These are phyloP conservation scores for Phyllosticta paracitricarpa DNA, from an alignment of 2,329 filamentous ascomycete species.

Conservation along the genomic window DNA sequence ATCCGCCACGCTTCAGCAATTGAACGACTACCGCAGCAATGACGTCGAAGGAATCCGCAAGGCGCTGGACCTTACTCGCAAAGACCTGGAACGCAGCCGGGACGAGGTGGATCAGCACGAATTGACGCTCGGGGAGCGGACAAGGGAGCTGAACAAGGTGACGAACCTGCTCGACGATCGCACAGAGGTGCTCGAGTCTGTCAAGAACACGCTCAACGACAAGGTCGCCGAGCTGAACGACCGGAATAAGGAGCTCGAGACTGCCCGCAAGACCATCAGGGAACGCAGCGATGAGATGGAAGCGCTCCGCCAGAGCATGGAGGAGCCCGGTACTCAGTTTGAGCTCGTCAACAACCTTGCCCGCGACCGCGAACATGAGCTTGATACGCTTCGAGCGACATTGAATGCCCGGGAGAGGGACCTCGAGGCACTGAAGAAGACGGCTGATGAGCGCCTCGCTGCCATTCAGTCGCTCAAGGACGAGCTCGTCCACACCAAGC, in stretches of 20 bases:
- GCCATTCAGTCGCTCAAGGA: slow-evolving; percentile 44
- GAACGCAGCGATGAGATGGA: slow-evolving; percentile 29
- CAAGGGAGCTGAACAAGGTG: slow-evolving; percentile 23
- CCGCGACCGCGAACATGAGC: slow-evolving; percentile 36
- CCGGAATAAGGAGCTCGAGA: slow-evolving; percentile 26
- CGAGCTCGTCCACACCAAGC: slow-evolving; percentile 28
- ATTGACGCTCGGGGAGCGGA: slow-evolving; percentile 18
- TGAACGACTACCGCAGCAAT: slow-evolving; percentile 16
- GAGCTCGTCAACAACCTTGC: slow-evolving; percentile 34
- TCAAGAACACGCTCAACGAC: slow-evolving; percentile 22
- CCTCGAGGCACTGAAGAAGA: slow-evolving; percentile 22
- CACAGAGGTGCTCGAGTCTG: slow-evolving; percentile 23
- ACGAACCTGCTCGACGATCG: slow-evolving; percentile 22
- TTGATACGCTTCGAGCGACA: slow-evolving; percentile 44
- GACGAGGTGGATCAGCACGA: not conserved
- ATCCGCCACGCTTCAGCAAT: slow-evolving; percentile 20
- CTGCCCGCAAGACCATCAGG: slow-evolving; percentile 22
- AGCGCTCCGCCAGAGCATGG: slow-evolving; percentile 22
- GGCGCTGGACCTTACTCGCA: slow-evolving; percentile 1
- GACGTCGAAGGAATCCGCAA: slow-evolving; percentile 1
- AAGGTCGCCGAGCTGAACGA: slow-evolving; percentile 26
- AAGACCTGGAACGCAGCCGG: slow-evolving; percentile 8
- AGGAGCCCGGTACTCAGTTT: slow-evolving; percentile 30
- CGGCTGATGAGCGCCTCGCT: slow-evolving; percentile 25
- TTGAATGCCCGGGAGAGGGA: slow-evolving; percentile 23